A percentile compares a stretch with the other conserved stretches of the same genome.
Evolutionary conservation across 2,329 filamentous ascomycete genomes (phyloP).

Genomic region (Alternaria sp.): DNA sequence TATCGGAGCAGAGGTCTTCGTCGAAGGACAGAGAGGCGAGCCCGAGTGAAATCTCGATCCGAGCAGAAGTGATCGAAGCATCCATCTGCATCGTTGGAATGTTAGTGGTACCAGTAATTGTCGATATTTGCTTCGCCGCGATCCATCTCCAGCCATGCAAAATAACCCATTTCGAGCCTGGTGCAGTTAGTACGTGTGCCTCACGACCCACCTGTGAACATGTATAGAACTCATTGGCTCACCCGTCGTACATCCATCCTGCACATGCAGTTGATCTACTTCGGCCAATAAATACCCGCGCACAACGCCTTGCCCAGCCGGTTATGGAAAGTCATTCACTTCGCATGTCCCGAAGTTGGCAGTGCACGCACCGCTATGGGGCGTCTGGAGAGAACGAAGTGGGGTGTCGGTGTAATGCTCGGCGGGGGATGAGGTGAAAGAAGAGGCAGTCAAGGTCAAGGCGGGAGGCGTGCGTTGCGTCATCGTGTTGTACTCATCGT

Average conservation of each 20-base stretch:
- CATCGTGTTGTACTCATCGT: background rate
- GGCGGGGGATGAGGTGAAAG: background rate
- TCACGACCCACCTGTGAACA: slow-evolving; percentile 6
- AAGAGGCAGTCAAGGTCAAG: background rate
- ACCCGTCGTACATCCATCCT: slow-evolving; percentile 6
- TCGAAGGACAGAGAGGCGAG: background rate
- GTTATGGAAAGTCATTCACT: slow-evolving; percentile 11
- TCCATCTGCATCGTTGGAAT: background rate
- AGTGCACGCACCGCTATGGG: slow-evolving; percentile 18
- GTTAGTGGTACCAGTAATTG: background rate
- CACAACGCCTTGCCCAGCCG: slow-evolving; percentile 19
- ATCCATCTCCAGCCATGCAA: background rate
- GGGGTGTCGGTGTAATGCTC: slow-evolving; percentile 4
- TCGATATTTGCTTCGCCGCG: background rate
- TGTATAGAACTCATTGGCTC: slow-evolving; percentile 14
- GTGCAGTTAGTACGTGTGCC: background rate
- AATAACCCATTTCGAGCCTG: slow-evolving; percentile 5
- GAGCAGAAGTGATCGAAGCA: background rate
- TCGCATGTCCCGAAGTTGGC: slow-evolving; percentile 19
- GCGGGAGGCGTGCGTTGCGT: background rate
- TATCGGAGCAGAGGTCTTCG: too few relatives aligned
- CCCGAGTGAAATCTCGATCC: background rate
- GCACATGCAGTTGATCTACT: slow-evolving; percentile 23
- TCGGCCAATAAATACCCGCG: slow-evolving; percentile 15
- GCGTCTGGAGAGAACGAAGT: slow-evolving; percentile 2